A percentile compares a stretch with the other conserved stretches of the same genome.
phyloP scores from a whole-genome alignment of 768 basidiomycete genomes.

The Collybiopsis confluens region DNA sequence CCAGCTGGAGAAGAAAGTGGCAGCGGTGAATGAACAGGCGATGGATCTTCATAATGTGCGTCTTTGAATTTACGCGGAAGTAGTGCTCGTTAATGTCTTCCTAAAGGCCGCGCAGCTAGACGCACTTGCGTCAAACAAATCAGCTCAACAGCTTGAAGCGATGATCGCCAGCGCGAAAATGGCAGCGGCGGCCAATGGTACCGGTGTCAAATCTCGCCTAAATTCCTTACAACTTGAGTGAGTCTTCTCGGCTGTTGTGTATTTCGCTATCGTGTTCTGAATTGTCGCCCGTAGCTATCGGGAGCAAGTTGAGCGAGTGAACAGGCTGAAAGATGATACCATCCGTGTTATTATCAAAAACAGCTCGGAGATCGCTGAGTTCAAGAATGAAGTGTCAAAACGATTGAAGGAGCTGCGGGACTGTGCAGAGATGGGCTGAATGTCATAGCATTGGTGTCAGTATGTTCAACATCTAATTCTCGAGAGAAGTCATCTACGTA shows the following conservation, averaged over 20 bases:
- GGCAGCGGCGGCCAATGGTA: slow-evolving; percentile 75
- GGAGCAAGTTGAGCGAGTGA: slow-evolving; percentile 74
- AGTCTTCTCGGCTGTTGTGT: not conserved
- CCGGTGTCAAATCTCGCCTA: slow-evolving; percentile 74
- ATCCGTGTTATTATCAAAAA: slow-evolving; percentile 80
- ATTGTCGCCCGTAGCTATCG: slow-evolving; percentile 48
- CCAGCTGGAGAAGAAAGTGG: slow-evolving; percentile 71
- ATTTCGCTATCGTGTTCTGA: not conserved
- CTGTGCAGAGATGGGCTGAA: slow-evolving; percentile 54
- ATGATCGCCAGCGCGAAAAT: slow-evolving; percentile 73
- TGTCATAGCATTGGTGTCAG: not conserved
- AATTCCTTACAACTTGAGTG: slow-evolving; percentile 77
- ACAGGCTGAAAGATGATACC: slow-evolving; percentile 73
- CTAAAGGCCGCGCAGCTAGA: slow-evolving; percentile 74
- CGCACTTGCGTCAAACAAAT: slow-evolving; percentile 57
- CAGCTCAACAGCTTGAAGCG: slow-evolving; percentile 64
- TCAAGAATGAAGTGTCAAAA: slow-evolving; percentile 75
- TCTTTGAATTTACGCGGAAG: slow-evolving; percentile 10
- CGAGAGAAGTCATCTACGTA: not conserved
- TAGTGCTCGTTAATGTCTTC: not conserved
- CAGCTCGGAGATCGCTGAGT: slow-evolving; percentile 76
- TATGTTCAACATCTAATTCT: not conserved
- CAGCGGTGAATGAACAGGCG: slow-evolving; percentile 66
- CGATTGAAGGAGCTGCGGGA: slow-evolving; percentile 65
- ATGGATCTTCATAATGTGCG: slow-evolving; percentile 78